phyloP scores from a whole-genome alignment of 495 filamentous ascomycete species.

The Sordaria brevicollis region DNA sequence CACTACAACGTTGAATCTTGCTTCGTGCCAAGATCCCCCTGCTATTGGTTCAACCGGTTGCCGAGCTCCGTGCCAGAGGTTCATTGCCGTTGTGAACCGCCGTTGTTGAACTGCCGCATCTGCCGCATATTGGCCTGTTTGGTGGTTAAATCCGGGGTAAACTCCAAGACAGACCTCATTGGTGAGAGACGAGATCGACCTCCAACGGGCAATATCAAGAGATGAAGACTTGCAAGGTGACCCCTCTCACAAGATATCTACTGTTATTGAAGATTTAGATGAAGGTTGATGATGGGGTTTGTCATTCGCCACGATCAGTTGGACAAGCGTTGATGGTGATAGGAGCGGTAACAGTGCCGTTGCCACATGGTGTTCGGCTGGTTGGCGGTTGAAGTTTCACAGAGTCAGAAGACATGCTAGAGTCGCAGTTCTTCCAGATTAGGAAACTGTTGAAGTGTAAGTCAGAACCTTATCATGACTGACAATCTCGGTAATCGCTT shows the following conservation, averaged over 20 bases:
- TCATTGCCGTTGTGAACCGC: background rate
- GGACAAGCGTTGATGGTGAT: background rate
- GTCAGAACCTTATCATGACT: background rate
- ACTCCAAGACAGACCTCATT: too few relatives aligned
- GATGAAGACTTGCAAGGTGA: background rate
- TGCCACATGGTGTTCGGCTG: background rate
- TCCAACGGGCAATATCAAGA: background rate
- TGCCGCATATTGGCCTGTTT: conserved; percentile 3
- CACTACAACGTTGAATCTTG: background rate
- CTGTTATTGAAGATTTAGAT: background rate
- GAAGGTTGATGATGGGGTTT: background rate
- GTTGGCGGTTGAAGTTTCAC: background rate
- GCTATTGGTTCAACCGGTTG: background rate
- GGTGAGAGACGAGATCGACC: background rate
- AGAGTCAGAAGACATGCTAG: background rate
- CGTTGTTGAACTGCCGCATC: too few relatives aligned
- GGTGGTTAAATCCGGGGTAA: conserved; percentile 6
- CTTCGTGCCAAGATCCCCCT: background rate
- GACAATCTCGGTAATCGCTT: background rate
- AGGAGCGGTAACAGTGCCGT: background rate
- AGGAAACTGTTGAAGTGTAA: background rate
- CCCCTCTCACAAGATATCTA: background rate
- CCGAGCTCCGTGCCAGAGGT: background rate
- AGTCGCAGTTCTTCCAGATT: background rate
- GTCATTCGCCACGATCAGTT: background rate